Evolutionary conservation across 257 asterid genomes (phyloP).

Genomic region (Anisodus acutangulus): DNA sequence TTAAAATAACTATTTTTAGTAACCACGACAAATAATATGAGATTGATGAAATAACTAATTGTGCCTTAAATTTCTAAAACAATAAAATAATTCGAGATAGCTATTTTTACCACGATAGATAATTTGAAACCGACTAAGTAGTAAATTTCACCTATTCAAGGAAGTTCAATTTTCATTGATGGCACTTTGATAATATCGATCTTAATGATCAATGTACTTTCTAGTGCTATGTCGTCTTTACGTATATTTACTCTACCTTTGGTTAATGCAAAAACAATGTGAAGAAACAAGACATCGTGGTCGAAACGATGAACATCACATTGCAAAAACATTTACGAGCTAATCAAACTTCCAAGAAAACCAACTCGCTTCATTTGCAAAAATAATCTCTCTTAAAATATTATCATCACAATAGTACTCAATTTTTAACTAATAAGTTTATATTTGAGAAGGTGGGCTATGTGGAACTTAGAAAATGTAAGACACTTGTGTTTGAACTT

Average conservation of each 20-base stretch:
- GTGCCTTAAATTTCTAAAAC: too few species aligned
- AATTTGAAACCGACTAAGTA: too few species aligned
- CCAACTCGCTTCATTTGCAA: background rate
- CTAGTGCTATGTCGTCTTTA: constrained; percentile 51
- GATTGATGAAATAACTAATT: too few species aligned
- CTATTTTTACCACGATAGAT: too few species aligned
- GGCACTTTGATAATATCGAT: too few species aligned
- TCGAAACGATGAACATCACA: constrained; percentile 73
- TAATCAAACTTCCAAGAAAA: constrained; percentile 32
- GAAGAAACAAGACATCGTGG: constrained; percentile 72
- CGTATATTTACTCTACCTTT: constrained; percentile 29
- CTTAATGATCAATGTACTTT: constrained; percentile 42
- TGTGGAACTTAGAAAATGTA: background rate
- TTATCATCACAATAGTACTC: background rate
- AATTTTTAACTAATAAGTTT: background rate
- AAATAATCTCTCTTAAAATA: background rate
- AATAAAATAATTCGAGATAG: too few species aligned
- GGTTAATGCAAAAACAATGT: constrained; percentile 53
- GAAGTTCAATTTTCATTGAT: too few species aligned
- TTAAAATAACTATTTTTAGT: too few species aligned
- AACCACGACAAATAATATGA: too few species aligned
- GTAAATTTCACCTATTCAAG: too few species aligned
- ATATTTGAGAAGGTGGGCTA: background rate
- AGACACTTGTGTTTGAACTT: constrained; percentile 33
- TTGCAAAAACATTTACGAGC: constrained; percentile 41